Evolutionary conservation across 164 flowering plant species (phyloP), one percentile per base, ranked within the genome.

Genomic region (Warburgia ugandensis): DNA sequence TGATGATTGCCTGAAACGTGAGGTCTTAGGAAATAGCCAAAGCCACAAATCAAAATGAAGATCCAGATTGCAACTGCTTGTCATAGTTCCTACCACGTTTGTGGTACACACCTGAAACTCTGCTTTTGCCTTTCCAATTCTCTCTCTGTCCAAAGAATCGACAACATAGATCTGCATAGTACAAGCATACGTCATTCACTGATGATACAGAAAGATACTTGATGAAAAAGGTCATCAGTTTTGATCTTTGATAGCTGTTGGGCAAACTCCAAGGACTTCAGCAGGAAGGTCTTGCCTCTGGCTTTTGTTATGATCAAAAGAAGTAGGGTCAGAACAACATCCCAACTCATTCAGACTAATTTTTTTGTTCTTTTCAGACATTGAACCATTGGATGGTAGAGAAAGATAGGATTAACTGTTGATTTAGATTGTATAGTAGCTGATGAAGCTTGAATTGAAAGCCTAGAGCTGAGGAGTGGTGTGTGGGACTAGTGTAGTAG

Each of bases 61-160:
- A 4, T 17, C 10, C 4, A 19, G 20, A 17, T 16, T 13, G 6
- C 35, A 12, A 12, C 31, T 9, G 9, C 19, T 28, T 12, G 13
- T 9, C 3, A 25, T 10, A n/a, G n/a, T n/a, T n/a, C n/a, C n/a
- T n/a, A n/a, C n/a, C n/a, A n/a, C n/a, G n/a, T n/a, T n/a, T n/a
- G n/a, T n/a, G n/a, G n/a, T n/a, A n/a, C 22, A 45, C 40, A 92
- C 99, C 97, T 92, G 99, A 72, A 94, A 86, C 65, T 89, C 97
- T 36, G 69, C 75, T 60, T 76, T 89, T 44, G 99, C 99, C 73
- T 72, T 82, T 35, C 83, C 81, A 55, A 94, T 86, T 68, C 99
- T 84, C 68, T 94, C 99, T 37, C 97, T 72, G 63, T 94, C 99
- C 79, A 94, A 65, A 52, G 97, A 88, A 76, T 94, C 99, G 52